A percentile compares a stretch with the other conserved stretches of the same genome.
These are phyloP conservation scores for Psilocybe tampanensis DNA, from an alignment of 768 basidiomycete genomes.

Conservation along the genomic window DNA sequence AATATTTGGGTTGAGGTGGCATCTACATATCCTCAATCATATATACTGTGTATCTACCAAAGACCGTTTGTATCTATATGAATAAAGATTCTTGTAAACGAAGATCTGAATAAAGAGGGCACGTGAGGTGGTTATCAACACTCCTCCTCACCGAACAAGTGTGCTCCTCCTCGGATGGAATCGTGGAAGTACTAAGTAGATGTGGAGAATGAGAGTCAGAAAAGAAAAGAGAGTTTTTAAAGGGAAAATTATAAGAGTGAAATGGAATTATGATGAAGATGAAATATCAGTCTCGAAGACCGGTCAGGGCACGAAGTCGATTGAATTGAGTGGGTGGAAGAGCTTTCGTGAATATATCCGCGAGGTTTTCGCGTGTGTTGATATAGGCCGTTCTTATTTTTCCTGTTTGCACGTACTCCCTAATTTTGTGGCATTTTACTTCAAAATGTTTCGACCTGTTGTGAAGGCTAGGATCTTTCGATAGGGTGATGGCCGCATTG, in stretches of 20 bases:
- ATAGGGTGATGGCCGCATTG: slow-evolving; percentile 34
- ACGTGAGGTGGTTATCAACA: too few species aligned
- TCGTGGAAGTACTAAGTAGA: too few species aligned
- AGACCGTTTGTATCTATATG: too few species aligned
- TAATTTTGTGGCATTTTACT: slow-evolving; percentile 39
- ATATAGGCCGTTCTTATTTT: slow-evolving; percentile 31
- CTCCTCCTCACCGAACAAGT: slow-evolving; percentile 32
- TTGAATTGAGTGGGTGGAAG: slow-evolving; percentile 22
- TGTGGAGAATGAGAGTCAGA: too few species aligned
- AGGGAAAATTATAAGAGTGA: not conserved
- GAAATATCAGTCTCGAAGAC: too few species aligned
- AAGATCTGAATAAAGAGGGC: too few species aligned
- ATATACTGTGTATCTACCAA: too few species aligned
- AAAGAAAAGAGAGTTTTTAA: too few species aligned
- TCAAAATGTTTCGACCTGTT: slow-evolving; percentile 44
- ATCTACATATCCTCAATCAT: too few species aligned
- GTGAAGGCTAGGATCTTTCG: slow-evolving; percentile 37
- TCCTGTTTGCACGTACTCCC: slow-evolving; percentile 30
- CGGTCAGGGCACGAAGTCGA: slow-evolving; percentile 14
- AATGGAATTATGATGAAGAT: not conserved
- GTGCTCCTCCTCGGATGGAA: slow-evolving; percentile 19
- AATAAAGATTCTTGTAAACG: too few species aligned
- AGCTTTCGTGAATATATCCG: slow-evolving; percentile 45
- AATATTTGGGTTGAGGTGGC: too few species aligned
- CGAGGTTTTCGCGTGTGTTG: slow-evolving; percentile 32